Evolutionary conservation across 495 filamentous ascomycete species (phyloP), one percentile per base, ranked within the genome.

Genomic region (Xylaria longipes): DNA sequence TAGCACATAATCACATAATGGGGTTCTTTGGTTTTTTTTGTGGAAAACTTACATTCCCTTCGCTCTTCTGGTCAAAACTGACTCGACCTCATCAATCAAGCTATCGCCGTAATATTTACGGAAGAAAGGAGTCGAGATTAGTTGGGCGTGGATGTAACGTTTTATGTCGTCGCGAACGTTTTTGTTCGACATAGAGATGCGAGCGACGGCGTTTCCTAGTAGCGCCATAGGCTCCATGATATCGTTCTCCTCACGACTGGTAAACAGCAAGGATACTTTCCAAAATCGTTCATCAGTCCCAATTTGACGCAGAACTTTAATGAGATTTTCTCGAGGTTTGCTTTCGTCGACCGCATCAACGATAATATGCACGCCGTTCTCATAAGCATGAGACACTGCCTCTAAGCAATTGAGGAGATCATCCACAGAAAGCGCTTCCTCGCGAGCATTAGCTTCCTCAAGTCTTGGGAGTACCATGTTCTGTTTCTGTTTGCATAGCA

Each of bases 221-320:
- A 20, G 22, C 1, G 27, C 17, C 70, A 83, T 77, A 4, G 50
- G 27, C 0, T 54, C 50, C 58, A 76, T 74, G 37, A 86, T 84
- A 54, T 85, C 84, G 9, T 27, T 33, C 31, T 86, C 80, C 22
- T 79, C 75, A 33, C 84, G 78, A 71, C 84, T 86, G 3, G 82
- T 83, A 52, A 77, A 77, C 27, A 85, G 68, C 9, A 85, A 54
- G 9, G 75, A 75, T n/a, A 87, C 69, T 27, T 80, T 81, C 3
- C 64, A 29, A 61, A 83, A 84, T 37, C 74, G 57, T 12, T 65
- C 15, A 9, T 83, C 75, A 22, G 71, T 77, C 14, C 70, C 75
- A 43, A 84, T 72, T 3, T 35, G 69, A 37, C 33, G 33, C 31
- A 82, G 64, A 20, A 78, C 46, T 11, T 35, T 56, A 9, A 78